These are phyloP conservation scores for Podospora anserina DNA, from an alignment of 495 filamentous ascomycete genomes.

Conservation along the genomic window DNA sequence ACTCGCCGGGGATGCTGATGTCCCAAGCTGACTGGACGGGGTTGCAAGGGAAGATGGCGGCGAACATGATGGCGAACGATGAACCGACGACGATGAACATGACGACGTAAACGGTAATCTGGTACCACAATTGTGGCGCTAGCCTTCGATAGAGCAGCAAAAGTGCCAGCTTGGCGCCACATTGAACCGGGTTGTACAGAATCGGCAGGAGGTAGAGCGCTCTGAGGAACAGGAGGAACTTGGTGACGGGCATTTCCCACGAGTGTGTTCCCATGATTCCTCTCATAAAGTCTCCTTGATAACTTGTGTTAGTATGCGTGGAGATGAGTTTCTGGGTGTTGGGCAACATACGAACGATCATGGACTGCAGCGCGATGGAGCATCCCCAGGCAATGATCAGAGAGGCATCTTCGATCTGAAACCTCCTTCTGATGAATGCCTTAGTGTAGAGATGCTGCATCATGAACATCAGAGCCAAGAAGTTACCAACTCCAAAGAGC, in stretches of 20 bases:
- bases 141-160: conserved; percentile 19
- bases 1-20: conserved; percentile 25
- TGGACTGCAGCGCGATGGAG: background rate
- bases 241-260: conserved; percentile 13
- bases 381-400: background rate
- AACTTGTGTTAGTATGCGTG: background rate
- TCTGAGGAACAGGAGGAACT: conserved; percentile 10
- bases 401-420: conserved; percentile 16
- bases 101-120: conserved; percentile 8
- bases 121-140: conserved; percentile 11
- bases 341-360: background rate
- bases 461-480: conserved; percentile 12
- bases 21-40: conserved; percentile 37
- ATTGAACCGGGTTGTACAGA: conserved; percentile 15
- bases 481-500: conserved; percentile 15
- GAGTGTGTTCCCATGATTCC: conserved; percentile 10
- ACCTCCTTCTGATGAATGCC: conserved; percentile 7
- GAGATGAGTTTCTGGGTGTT: too few species aligned
- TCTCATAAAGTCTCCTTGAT: conserved; percentile 8
- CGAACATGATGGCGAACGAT: conserved; percentile 20
- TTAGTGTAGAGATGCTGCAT: conserved; percentile 16
- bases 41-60: conserved; percentile 40
- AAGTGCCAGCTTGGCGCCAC: conserved; percentile 18
- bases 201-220: conserved; percentile 14
- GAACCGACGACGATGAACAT: conserved; percentile 18